Evolutionary conservation across 192 early-diverging fungal genomes (phyloP).

Genomic region (Entomortierella chlamydospora): DNA sequence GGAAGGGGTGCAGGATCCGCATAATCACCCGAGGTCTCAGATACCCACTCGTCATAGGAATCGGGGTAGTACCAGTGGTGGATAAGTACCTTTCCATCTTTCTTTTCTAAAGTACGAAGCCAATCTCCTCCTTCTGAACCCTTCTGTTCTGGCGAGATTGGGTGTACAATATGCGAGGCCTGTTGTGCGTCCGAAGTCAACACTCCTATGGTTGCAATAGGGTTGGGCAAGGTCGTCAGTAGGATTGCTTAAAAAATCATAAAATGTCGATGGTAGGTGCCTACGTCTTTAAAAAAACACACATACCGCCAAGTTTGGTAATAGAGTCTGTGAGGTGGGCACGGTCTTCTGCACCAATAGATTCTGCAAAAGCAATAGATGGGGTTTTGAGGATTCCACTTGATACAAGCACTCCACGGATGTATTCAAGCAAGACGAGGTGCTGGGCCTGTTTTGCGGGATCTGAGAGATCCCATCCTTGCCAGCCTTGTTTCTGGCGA

Average conservation of each 20-base stretch:
- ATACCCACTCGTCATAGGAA: constrained; percentile 81
- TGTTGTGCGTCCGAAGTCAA: constrained; percentile 26
- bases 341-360: constrained; percentile 32
- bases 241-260: background rate
- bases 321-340: constrained; percentile 40
- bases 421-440: constrained; percentile 52
- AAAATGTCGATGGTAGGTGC: background rate
- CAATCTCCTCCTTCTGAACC: constrained; percentile 60
- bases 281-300: background rate
- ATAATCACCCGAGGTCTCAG: constrained; percentile 62
- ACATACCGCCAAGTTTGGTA: constrained; percentile 58
- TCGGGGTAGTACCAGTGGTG: constrained; percentile 86
- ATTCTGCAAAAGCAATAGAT: constrained; percentile 55
- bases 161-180: constrained; percentile 64
- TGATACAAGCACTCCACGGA: constrained; percentile 45
- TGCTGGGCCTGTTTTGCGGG: constrained; percentile 34
- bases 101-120: constrained; percentile 69
- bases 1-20: constrained; percentile 69
- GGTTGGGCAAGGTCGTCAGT: too few species aligned
- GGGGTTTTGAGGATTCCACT: constrained; percentile 48
- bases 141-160: constrained; percentile 17
- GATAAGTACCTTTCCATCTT: constrained; percentile 68
- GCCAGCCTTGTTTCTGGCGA: constrained; percentile 53
- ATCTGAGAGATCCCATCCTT: constrained; percentile 57
- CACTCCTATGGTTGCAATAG: constrained; percentile 25